Conservation (phyloP, 1,284 basidiomycete species). For the Serendipita sp. region DNA sequence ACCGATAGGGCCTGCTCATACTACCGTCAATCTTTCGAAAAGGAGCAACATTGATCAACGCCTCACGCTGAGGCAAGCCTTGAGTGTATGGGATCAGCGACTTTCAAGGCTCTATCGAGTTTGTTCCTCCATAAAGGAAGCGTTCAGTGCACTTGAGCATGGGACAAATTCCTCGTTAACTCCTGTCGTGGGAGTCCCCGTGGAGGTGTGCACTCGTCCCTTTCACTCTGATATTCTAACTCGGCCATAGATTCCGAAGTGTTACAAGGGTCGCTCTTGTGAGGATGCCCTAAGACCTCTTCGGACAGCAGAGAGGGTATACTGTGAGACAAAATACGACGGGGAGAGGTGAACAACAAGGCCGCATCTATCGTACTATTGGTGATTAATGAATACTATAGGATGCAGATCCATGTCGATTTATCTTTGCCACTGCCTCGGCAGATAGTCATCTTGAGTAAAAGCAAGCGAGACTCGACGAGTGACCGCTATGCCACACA, state of each 20-base stretch:
- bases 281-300: constrained; percentile 41
- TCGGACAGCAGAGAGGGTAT: constrained; percentile 33
- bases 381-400: constrained; percentile 12
- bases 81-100: constrained; percentile 56
- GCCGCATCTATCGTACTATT: background rate
- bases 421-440: constrained; percentile 25
- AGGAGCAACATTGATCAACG: constrained; percentile 40
- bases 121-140: constrained; percentile 44
- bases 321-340: constrained; percentile 84
- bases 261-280: constrained; percentile 50
- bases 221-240: background rate
- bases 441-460: constrained; percentile 66
- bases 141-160: constrained; percentile 37
- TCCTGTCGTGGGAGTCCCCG: constrained; percentile 32
- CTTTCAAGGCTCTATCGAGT: constrained; percentile 44
- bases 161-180: constrained; percentile 17
- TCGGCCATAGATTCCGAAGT: constrained; percentile 60
- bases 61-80: constrained; percentile 47
- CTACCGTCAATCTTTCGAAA: constrained; percentile 29
- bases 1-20: constrained; percentile 32
- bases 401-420: constrained; percentile 69
- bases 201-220: constrained; percentile 32
- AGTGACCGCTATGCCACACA: constrained; percentile 56
- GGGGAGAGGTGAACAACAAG: constrained; percentile 48
- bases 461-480: constrained; percentile 70